phyloP scores from a whole-genome alignment of 1,284 basidiomycete genomes.

The Naganishia sp. region DNA sequence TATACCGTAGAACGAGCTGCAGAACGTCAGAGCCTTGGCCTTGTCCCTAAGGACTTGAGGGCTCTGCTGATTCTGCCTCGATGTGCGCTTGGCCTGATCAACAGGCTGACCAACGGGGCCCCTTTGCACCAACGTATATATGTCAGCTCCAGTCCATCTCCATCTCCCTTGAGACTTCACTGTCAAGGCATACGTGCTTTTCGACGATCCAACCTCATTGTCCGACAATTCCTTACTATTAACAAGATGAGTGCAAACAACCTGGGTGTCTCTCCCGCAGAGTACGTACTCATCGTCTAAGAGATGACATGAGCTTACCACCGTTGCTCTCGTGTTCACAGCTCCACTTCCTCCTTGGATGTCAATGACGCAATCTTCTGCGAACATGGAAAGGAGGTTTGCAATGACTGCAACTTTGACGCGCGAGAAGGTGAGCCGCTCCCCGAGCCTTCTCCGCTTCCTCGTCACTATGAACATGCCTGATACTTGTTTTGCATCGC shows the following conservation, averaged over 20 bases:
- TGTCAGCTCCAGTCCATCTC: neutral
- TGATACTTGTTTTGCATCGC: neutral
- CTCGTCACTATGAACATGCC: no score
- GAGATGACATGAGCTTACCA: no score
- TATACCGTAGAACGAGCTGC: no score
- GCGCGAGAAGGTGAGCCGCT: slow-evolving; percentile 45
- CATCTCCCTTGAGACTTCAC: neutral
- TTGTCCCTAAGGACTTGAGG: no score
- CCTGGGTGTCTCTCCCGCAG: slow-evolving; percentile 23
- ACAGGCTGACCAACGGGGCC: no score
- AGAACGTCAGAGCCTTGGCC: no score
- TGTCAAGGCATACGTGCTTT: slow-evolving; percentile 1
- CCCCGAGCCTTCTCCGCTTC: no score
- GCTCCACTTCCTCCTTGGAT: slow-evolving; percentile 45
- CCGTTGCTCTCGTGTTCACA: neutral
- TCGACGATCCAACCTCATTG: neutral
- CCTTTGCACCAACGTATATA: neutral
- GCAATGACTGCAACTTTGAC: slow-evolving; percentile 50
- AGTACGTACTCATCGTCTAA: neutral
- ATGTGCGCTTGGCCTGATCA: no score
- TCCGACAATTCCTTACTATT: no score
- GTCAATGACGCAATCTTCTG: slow-evolving; percentile 56
- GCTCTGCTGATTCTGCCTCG: no score
- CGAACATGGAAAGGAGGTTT: slow-evolving; percentile 54
- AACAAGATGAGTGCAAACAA: slow-evolving; percentile 17